Evolutionary conservation across 2,329 filamentous ascomycete genomes (phyloP), one percentile per base, ranked within the genome.

Genomic region (Paramyrothecium sp.): DNA sequence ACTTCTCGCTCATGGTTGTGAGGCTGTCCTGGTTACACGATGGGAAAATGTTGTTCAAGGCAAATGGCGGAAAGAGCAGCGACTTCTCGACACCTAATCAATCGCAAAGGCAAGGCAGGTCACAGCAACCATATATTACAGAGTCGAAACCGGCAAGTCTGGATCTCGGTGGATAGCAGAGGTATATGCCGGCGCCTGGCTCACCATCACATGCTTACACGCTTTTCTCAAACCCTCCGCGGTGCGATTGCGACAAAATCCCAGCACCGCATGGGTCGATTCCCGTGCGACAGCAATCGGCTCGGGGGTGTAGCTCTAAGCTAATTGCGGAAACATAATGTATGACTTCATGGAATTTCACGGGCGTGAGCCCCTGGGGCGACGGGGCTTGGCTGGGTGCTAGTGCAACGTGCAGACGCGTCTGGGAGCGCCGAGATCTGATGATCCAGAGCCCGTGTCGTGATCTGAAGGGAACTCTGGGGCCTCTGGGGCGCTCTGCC

Each of bases 1-100:
- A 59, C 54, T 67, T 66, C 50, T 61, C 65, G 26, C 38, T 56
- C 53, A 56, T 60, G 23, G 8, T 30, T 17, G 22, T 26, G 12
- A 7, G 12, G 21, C 7, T 51, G 22, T 17, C 13, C 21, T 17
- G 16, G 49, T 48, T 20, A 38, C 16, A 52, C 50, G 51, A 38
- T 11, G 30, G 10, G 34, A 22, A 30, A 44, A 44, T 16, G 38
- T 44, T 17, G 38, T 4, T 10, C 26, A 30, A 30, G 26, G 26
- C 26, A 30, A 30, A 30, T 30, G 10, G 26, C 26, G 10, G 26
- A 5, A 30, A 30, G 26, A 30, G 26, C 26, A 30, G 10, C 26
- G 10, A 30, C 26, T 30, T 30, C 26, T 30, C 38, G 38, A 44
- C 38, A 44, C 13, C 38, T 16, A 16, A 7, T 12, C 13, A 44